A percentile compares a stretch with the other conserved stretches of the same genome.
phyloP scores from a whole-genome alignment of 495 filamentous ascomycete genomes.

The Hypoxylon cercidicola region DNA sequence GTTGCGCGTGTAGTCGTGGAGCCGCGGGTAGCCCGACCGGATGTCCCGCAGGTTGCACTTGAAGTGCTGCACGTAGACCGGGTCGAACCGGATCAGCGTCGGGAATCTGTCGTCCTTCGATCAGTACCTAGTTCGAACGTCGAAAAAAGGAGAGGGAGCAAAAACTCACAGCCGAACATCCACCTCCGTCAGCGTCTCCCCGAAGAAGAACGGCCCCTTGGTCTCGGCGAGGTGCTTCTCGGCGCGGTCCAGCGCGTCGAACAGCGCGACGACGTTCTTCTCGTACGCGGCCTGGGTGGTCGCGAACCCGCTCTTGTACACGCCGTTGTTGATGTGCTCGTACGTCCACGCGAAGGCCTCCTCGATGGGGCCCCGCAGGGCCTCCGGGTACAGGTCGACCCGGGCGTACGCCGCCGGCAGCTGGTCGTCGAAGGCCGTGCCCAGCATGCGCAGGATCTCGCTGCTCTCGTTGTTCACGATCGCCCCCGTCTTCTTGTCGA shows the following conservation, averaged over 20 bases:
- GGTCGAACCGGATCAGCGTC: constrained; percentile 86
- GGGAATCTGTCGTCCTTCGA: constrained; percentile 62
- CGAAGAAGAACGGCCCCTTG: constrained; percentile 72
- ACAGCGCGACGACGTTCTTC: constrained; percentile 71
- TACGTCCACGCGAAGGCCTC: constrained; percentile 84
- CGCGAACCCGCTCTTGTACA: constrained; percentile 61
- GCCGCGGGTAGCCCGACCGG: constrained; percentile 74
- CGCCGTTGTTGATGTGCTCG: constrained; percentile 59
- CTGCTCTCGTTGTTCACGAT: constrained; percentile 87
- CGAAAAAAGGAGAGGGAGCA: background rate
- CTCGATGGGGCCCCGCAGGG: constrained; percentile 73
- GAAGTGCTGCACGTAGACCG: constrained; percentile 93
- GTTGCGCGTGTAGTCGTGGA: constrained; percentile 73
- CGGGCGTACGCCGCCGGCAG: constrained; percentile 64
- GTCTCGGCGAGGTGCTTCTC: constrained; percentile 68
- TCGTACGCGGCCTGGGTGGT: constrained; percentile 81
- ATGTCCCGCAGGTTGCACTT: constrained; percentile 92
- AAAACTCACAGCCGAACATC: constrained; percentile 69
- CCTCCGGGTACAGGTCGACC: constrained; percentile 71
- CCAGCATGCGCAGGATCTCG: constrained; percentile 81
- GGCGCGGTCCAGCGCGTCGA: constrained; percentile 74
- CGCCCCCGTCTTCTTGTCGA: constrained; percentile 74
- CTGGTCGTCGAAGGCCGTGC: constrained; percentile 75
- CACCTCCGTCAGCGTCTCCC: constrained; percentile 76
- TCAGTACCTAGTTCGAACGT: background rate